A percentile compares a stretch with the other conserved stretches of the same genome.
These are phyloP conservation scores for Thalia dealbata DNA, from an alignment of 176 grass and related monocot genomes.

Conservation along the genomic window DNA sequence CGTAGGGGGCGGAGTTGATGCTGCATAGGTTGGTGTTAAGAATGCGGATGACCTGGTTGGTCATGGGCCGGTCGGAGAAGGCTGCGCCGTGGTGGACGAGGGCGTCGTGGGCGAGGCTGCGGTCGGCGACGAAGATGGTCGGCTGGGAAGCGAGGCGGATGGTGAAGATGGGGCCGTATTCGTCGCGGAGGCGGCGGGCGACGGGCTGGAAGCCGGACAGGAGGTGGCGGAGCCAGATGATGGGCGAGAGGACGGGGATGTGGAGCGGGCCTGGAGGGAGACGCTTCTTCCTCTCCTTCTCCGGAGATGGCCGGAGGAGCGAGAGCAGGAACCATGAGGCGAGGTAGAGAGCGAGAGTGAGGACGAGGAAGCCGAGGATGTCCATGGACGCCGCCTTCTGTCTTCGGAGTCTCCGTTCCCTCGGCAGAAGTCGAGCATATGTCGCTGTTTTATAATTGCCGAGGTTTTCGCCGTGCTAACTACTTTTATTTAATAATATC, in stretches of 20 bases:
- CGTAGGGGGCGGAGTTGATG: constrained; percentile 35
- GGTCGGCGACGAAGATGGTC: too few species aligned
- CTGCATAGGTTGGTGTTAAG: constrained; percentile 20
- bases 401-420: too few species aligned
- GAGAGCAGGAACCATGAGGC: background rate
- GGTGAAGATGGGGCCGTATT: too few species aligned
- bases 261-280: constrained; percentile 36
- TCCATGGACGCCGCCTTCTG: background rate
- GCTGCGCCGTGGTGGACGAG: constrained; percentile 27
- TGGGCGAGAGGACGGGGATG: constrained; percentile 27
- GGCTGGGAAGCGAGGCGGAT: too few species aligned
- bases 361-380: background rate
- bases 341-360: background rate
- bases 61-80: constrained; percentile 28
- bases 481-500: too few species aligned
- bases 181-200: constrained; percentile 29
- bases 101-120: too few species aligned
- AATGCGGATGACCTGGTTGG: background rate
- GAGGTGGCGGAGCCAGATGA: constrained; percentile 22
- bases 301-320: background rate
- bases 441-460: too few species aligned
- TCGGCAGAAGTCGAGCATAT: too few species aligned
- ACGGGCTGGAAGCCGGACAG: constrained; percentile 21
- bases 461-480: too few species aligned
- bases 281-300: background rate